Conservation (phyloP, 2,329 filamentous ascomycete genomes). For the Plenodomus biglobosus region DNA sequence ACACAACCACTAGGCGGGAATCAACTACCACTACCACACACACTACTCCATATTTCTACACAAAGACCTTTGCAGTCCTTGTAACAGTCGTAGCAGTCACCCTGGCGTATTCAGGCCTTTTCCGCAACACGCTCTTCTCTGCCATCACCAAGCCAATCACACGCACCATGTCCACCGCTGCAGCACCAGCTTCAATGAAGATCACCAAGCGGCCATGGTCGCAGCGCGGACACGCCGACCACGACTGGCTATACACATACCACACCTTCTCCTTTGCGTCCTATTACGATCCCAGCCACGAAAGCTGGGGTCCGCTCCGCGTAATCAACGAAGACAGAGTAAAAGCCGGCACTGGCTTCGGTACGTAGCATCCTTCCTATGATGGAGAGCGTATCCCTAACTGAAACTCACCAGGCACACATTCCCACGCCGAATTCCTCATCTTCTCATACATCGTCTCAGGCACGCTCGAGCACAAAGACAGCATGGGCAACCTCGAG, state of each 20-base stretch:
- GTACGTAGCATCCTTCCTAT: neutral
- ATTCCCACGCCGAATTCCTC: conserved; percentile 82
- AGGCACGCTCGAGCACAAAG: conserved; percentile 83
- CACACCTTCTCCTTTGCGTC: conserved; percentile 83
- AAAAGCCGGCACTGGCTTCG: conserved; percentile 72
- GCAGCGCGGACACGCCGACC: conserved; percentile 73
- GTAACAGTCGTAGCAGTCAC: conserved; percentile 46
- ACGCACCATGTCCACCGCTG: conserved; percentile 47
- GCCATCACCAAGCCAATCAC: conserved; percentile 33
- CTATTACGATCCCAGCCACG: conserved; percentile 67
- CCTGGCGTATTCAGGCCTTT: conserved; percentile 49
- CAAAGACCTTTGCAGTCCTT: conserved; percentile 33
- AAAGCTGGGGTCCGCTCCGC: conserved; percentile 72
- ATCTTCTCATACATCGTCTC: conserved; percentile 88
- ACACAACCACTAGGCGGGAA: conserved; percentile 24
- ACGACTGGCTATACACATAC: conserved; percentile 86
- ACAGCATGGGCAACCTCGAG: conserved; percentile 71
- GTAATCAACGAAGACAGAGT: conserved; percentile 91
- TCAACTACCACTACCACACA: conserved; percentile 15
- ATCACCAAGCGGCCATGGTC: conserved; percentile 73
- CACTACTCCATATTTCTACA: conserved; percentile 18
- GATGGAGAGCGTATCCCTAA: neutral
- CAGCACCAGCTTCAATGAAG: conserved; percentile 49
- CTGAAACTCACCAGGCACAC: conserved; percentile 56
- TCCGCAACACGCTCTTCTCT: conserved; percentile 43